Conservation (phyloP, 2,329 filamentous ascomycete species). For the Trichoderma pleuroti region DNA sequence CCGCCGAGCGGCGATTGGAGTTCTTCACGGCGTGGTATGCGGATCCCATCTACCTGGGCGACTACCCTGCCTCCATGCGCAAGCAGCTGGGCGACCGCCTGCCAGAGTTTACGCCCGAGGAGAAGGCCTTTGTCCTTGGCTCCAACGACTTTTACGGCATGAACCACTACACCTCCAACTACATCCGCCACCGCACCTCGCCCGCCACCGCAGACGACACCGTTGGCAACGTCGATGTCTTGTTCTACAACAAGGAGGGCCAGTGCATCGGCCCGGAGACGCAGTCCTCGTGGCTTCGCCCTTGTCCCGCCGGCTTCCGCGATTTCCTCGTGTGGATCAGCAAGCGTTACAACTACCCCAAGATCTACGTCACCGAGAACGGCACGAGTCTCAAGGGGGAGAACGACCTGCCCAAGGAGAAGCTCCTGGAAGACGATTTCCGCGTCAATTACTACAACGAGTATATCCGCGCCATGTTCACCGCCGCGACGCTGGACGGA, state of each 20-base stretch:
- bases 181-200: slow-evolving; percentile 68
- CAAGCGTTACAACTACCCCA: slow-evolving; percentile 70
- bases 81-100: slow-evolving; percentile 75
- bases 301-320: slow-evolving; percentile 71
- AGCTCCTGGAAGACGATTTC: slow-evolving; percentile 79
- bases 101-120: slow-evolving; percentile 69
- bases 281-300: slow-evolving; percentile 76
- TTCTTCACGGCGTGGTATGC: slow-evolving; percentile 87
- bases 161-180: slow-evolving; percentile 92
- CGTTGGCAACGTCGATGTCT: slow-evolving; percentile 70
- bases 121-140: slow-evolving; percentile 71
- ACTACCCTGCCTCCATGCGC: slow-evolving; percentile 80
- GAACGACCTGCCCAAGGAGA: slow-evolving; percentile 66
- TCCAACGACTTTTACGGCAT: slow-evolving; percentile 93
- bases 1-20: slow-evolving; percentile 76
- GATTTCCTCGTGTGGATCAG: slow-evolving; percentile 74
- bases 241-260: slow-evolving; percentile 67
- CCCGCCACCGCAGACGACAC: slow-evolving; percentile 63
- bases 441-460: slow-evolving; percentile 73
- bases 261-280: slow-evolving; percentile 77
- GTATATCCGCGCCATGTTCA: slow-evolving; percentile 73
- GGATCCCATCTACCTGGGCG: slow-evolving; percentile 80
- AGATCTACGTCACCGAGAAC: slow-evolving; percentile 86
- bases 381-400: slow-evolving; percentile 81
- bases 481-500: slow-evolving; percentile 67